These are phyloP conservation scores for Lasiosphaeriaceae sp. DNA, from an alignment of 495 filamentous ascomycete species.

Conservation along the genomic window DNA sequence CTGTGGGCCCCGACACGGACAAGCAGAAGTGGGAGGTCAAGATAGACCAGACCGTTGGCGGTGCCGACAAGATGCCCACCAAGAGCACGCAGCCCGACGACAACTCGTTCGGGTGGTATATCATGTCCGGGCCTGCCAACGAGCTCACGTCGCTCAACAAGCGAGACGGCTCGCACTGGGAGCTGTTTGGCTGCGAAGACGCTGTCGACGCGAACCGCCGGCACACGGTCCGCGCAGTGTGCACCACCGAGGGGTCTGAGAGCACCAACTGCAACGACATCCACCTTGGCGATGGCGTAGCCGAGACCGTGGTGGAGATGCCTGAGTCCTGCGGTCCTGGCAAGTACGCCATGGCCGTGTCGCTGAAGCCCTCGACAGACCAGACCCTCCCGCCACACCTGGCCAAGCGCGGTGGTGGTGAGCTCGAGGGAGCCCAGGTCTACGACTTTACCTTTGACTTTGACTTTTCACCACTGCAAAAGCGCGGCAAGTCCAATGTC, in stretches of 20 bases:
- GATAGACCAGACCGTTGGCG: too few species aligned
- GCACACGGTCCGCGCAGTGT: slow-evolving; percentile 26
- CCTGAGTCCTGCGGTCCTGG: slow-evolving; percentile 31
- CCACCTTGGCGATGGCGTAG: slow-evolving; percentile 19
- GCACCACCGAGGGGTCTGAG: slow-evolving; percentile 19
- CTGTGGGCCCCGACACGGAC: too few species aligned
- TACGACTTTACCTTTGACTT: slow-evolving; percentile 23
- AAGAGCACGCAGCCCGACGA: too few species aligned
- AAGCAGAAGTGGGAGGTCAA: too few species aligned
- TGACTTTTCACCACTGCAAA: slow-evolving; percentile 8
- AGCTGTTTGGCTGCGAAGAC: slow-evolving; percentile 16
- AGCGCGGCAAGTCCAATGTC: background rate
- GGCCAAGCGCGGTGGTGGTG: too few species aligned
- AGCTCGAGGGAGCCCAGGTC: background rate
- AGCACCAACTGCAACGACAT: slow-evolving; percentile 32
- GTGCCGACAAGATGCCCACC: too few species aligned
- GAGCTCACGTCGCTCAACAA: slow-evolving; percentile 24
- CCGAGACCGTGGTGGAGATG: slow-evolving; percentile 35
- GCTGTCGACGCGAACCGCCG: background rate
- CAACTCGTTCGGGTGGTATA: too few species aligned
- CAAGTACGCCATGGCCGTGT: slow-evolving; percentile 36
- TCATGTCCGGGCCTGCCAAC: too few species aligned
- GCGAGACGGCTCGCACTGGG: slow-evolving; percentile 34
- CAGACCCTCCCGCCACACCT: slow-evolving; percentile 13
- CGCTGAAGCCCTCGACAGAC: slow-evolving; percentile 12